Evolutionary conservation across 176 grass and related monocot genomes (phyloP).

Genomic region (Eremochloa ophiuroides): DNA sequence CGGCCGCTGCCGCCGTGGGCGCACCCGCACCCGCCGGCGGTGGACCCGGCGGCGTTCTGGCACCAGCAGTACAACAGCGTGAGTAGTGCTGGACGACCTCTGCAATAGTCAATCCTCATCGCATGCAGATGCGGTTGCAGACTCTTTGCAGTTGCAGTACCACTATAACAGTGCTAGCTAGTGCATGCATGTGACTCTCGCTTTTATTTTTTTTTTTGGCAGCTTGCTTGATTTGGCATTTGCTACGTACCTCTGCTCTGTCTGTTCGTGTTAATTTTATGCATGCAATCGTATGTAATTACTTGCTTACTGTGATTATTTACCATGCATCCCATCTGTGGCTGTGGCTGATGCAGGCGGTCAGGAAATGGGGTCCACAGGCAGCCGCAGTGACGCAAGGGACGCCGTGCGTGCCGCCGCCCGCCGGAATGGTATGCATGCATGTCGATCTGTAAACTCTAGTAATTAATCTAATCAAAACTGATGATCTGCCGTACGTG

Average conservation of each 20-base stretch:
- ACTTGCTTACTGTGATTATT: not conserved
- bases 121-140: too few relatives aligned
- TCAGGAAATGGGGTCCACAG: constrained; percentile 38
- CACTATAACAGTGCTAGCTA: too few relatives aligned
- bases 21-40: constrained; percentile 18
- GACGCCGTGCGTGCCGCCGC: constrained; percentile 32
- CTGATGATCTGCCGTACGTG: too few relatives aligned
- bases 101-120: too few relatives aligned
- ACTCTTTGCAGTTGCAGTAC: too few relatives aligned
- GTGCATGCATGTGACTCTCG: not conserved
- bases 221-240: not conserved
- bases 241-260: too few relatives aligned
- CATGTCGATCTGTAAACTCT: too few relatives aligned
- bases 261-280: too few relatives aligned
- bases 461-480: too few relatives aligned
- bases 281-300: too few relatives aligned
- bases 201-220: not conserved
- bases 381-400: constrained; percentile 26
- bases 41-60: constrained; percentile 59
- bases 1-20: constrained; percentile 22
- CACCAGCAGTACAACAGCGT: constrained; percentile 65
- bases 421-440: constrained; percentile 18
- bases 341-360: constrained; percentile 18
- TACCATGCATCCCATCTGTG: too few relatives aligned
- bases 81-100: too few relatives aligned